Evolutionary conservation across 2,329 filamentous ascomycete genomes (phyloP).

Genomic region (Colletotrichum sp.): DNA sequence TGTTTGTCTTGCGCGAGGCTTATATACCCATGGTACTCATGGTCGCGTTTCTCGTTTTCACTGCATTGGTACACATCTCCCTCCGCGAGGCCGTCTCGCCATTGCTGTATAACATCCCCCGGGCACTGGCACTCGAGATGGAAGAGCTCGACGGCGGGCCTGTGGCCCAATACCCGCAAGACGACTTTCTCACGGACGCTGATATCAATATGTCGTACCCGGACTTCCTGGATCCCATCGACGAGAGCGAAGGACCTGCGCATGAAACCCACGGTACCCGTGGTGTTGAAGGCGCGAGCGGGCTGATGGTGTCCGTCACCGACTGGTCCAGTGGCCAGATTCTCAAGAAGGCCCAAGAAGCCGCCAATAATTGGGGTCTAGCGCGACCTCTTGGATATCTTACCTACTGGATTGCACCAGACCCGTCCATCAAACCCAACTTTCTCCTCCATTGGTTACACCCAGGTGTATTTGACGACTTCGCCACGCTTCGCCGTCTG

Average conservation of each 20-base stretch:
- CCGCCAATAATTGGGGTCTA: conserved; percentile 30
- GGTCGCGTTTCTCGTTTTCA: conserved; percentile 77
- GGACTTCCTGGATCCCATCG: conserved; percentile 22
- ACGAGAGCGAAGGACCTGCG: conserved; percentile 25
- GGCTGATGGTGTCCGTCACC: conserved; percentile 33
- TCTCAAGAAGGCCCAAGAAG: conserved; percentile 33
- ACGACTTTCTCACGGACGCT: conserved; percentile 11
- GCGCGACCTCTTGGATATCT: conserved; percentile 30
- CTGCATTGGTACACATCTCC: conserved; percentile 75
- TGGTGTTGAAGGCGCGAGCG: conserved; percentile 42
- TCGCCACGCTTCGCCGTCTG: conserved; percentile 46
- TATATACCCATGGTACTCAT: conserved; percentile 76
- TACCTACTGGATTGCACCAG: conserved; percentile 29
- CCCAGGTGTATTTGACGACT: conserved; percentile 78
- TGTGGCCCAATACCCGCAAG: not conserved
- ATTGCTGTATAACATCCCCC: conserved; percentile 79
- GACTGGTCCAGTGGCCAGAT: conserved; percentile 42
- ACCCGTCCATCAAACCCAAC: conserved; percentile 40
- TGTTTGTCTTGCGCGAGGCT: conserved; percentile 75
- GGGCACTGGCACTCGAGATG: conserved; percentile 64
- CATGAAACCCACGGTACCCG: conserved; percentile 30
- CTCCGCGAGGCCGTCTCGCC: conserved; percentile 77
- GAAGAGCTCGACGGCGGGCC: conserved; percentile 42
- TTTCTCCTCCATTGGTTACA: conserved; percentile 73
- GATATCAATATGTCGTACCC: conserved; percentile 7